phyloP scores from a whole-genome alignment of 345 rosid species.

The Eucalyptus fibrosa region DNA sequence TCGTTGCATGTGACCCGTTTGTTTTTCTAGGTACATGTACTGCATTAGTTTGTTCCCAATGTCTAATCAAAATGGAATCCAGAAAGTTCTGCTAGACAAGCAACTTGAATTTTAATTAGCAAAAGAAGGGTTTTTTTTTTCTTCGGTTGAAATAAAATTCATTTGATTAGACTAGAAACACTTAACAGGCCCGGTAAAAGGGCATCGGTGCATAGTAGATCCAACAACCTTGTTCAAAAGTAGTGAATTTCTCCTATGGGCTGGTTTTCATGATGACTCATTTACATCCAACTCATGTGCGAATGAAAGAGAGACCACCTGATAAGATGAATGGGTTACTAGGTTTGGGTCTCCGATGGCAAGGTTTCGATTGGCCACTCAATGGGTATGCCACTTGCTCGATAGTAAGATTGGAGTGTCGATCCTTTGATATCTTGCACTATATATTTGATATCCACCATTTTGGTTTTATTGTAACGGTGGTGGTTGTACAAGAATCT shows the following conservation, averaged over 20 bases:
- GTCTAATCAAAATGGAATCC: not conserved
- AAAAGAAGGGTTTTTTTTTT: rapidly evolving
- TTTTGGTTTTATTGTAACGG: not conserved
- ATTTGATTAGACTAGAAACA: not conserved
- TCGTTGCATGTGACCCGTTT: not conserved
- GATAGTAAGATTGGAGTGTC: rapidly evolving
- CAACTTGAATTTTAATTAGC: not conserved
- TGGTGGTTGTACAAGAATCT: not conserved
- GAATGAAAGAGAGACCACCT: not conserved
- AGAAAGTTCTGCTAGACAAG: not conserved
- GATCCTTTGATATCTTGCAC: not conserved
- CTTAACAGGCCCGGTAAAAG: not conserved
- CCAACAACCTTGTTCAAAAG: rapidly evolving
- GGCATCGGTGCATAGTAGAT: not conserved
- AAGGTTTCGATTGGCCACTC: too few species aligned
- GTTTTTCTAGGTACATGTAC: not conserved
- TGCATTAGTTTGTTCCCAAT: not conserved
- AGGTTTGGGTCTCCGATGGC: too few species aligned
- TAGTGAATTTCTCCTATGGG: not conserved
- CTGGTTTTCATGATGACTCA: rapidly evolving
- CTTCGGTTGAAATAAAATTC: too few species aligned
- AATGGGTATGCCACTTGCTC: too few species aligned
- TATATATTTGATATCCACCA: not conserved
- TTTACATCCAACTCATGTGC: not conserved
- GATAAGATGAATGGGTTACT: not conserved